Evolutionary conservation across 805 yeast species (phyloP), one percentile per base, ranked within the genome.

Genomic region (Diddensiella caesifluorescens): DNA sequence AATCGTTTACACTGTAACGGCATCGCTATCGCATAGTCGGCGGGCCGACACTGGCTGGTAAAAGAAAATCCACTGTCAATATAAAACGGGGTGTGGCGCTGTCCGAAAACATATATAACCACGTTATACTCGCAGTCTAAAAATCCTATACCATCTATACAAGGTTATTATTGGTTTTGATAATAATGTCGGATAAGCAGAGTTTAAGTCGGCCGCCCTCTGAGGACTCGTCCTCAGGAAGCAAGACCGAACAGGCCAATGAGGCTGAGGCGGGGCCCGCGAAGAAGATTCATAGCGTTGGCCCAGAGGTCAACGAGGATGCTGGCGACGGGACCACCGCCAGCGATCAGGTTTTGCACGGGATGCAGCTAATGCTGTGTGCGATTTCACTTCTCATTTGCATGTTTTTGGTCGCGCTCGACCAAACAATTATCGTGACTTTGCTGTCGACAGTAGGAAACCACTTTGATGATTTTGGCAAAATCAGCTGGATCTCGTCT

Each of bases 401-500:
- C 32, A 47, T 52, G 44, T 49, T 54, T 15, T 22, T 53, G 26
- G 46, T 44, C 4, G 57, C 75, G 0, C 56, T 77, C 5, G 81
- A 77, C 50, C 68, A 74, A 29, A 73, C 80, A 0, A 71, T 74
- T 23, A 75, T 75, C 2, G 69, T 78, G 6, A 74, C 79, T 1
- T 65, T 75, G 4, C 62, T 77, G 52, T 65, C 74, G 22, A 64
- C 69, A 4, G 75, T 77, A 22, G 78, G 79, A n/a, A 70, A 72
- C 25, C 67, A 76, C 57, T 62, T 71, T 40, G 70, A 71, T 25
- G 68, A 73, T 6, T 64, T 68, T 20, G 55, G 66, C 13, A 46
- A 49, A 18, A 60, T 72, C 5, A 58, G 74, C 0, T 80, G 86
- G 85, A 77, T 81, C 3, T 83, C 83, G 3, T 74, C 84, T 0